Conservation (phyloP, 2,329 filamentous ascomycete genomes). For the Colletotrichum higginsianum region DNA sequence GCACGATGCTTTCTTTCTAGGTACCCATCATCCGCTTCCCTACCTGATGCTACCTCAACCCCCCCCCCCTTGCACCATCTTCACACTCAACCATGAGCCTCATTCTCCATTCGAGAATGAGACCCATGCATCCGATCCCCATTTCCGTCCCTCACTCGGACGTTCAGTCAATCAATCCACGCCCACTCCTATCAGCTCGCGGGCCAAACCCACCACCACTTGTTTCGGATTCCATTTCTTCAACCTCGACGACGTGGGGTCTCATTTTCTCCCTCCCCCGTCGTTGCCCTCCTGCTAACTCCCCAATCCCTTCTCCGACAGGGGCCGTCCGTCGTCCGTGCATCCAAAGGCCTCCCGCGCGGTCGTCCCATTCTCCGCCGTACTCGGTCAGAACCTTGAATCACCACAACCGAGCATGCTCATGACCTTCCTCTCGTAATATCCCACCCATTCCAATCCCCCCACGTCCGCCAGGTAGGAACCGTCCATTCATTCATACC, state of each 20-base stretch:
- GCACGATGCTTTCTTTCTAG: conserved; percentile 11
- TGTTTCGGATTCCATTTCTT: neutral
- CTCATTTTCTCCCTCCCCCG: too few species aligned
- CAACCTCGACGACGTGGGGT: neutral
- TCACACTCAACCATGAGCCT: neutral
- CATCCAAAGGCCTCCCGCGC: conserved; percentile 10
- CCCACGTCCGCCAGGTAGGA: too few species aligned
- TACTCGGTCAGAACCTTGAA: conserved; percentile 21
- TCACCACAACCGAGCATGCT: neutral
- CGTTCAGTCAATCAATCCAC: neutral
- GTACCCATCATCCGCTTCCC: conserved; percentile 2
- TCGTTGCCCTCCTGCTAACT: too few species aligned
- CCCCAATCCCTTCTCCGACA: too few species aligned
- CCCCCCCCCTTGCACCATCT: neutral
- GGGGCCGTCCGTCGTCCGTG: neutral
- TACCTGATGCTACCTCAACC: neutral
- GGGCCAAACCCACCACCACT: neutral
- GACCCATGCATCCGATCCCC: neutral
- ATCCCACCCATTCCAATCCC: neutral
- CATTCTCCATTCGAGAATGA: neutral
- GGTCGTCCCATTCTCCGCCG: neutral
- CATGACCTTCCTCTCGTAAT: neutral
- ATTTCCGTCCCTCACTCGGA: neutral
- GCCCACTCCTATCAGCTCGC: neutral
- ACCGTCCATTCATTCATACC: neutral